A percentile compares a stretch with the other conserved stretches of the same genome.
phyloP scores from a whole-genome alignment of 805 yeast species.

The Yarrowia porcina region DNA sequence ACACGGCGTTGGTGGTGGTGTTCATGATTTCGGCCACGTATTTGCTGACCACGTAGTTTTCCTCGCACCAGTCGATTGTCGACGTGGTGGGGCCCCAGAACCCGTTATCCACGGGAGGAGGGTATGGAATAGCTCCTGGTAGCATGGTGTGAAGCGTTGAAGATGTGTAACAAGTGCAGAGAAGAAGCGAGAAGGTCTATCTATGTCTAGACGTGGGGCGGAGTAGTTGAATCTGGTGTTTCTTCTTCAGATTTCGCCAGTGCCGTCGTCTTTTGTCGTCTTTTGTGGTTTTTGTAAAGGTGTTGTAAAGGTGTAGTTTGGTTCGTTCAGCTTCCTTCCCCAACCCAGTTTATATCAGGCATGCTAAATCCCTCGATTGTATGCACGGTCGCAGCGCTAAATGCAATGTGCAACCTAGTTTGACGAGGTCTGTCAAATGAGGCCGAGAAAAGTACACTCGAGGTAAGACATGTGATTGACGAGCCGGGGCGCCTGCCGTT shows the following conservation, averaged over 20 bases:
- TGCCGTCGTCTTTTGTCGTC: too few relatives aligned
- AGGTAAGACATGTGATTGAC: too few relatives aligned
- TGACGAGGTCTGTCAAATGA: background rate
- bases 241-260: too few relatives aligned
- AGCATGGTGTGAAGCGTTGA: conserved; percentile 4
- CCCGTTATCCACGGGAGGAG: conserved; percentile 5
- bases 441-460: background rate
- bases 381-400: conserved; percentile 8
- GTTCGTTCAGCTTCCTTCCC: background rate
- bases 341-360: conserved; percentile 16
- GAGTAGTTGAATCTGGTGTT: too few relatives aligned
- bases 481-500: too few relatives aligned
- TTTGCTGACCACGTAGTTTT: conserved; percentile 81
- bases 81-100: conserved; percentile 49
- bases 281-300: too few relatives aligned
- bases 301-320: too few relatives aligned
- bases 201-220: background rate
- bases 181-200: background rate
- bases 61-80: conserved; percentile 99
- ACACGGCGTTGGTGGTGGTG: conserved; percentile 69
- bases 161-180: too few relatives aligned
- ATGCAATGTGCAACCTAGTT: background rate
- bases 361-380: conserved; percentile 23
- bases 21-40: conserved; percentile 90
- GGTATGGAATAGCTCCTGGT: conserved; percentile 14